A percentile compares a stretch with the other conserved stretches of the same genome.
Evolutionary conservation across 192 early-diverging fungal genomes (phyloP).

Genomic region (Umbelopsis ramanniana): DNA sequence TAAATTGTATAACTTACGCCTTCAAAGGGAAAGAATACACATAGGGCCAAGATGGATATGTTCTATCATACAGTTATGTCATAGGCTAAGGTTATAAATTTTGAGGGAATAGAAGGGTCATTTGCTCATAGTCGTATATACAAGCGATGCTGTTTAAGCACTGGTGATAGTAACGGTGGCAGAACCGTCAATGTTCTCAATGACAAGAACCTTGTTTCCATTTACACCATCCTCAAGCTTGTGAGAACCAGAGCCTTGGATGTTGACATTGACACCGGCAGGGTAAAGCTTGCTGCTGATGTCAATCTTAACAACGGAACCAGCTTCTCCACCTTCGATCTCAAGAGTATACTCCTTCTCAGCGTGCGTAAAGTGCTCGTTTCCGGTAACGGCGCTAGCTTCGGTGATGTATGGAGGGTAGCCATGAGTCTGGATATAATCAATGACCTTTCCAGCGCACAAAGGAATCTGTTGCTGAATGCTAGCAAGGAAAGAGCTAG

Average conservation of each 20-base stretch:
- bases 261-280: constrained; percentile 49
- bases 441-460: constrained; percentile 48
- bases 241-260: constrained; percentile 32
- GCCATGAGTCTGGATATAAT: constrained; percentile 50
- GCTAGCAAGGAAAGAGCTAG: constrained; percentile 49
- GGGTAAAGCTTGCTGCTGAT: constrained; percentile 51
- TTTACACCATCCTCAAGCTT: constrained; percentile 23
- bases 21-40: too few relatives aligned
- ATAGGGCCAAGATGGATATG: too few relatives aligned
- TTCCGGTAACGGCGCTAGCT: constrained; percentile 33
- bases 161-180: constrained; percentile 35
- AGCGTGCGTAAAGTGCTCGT: constrained; percentile 46
- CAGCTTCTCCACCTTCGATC: constrained; percentile 32
- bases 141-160: constrained; percentile 21
- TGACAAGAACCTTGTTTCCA: constrained; percentile 24
- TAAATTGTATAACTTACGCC: too few relatives aligned
- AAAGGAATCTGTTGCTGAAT: constrained; percentile 51
- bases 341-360: constrained; percentile 36
- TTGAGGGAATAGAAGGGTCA: too few relatives aligned
- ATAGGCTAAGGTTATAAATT: not conserved
- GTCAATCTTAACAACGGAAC: constrained; percentile 36
- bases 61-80: not conserved
- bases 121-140: not conserved
- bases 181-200: constrained; percentile 28
- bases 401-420: constrained; percentile 48